Conservation (phyloP, 208 protist genomes). For the Leishmania turanica region DNA sequence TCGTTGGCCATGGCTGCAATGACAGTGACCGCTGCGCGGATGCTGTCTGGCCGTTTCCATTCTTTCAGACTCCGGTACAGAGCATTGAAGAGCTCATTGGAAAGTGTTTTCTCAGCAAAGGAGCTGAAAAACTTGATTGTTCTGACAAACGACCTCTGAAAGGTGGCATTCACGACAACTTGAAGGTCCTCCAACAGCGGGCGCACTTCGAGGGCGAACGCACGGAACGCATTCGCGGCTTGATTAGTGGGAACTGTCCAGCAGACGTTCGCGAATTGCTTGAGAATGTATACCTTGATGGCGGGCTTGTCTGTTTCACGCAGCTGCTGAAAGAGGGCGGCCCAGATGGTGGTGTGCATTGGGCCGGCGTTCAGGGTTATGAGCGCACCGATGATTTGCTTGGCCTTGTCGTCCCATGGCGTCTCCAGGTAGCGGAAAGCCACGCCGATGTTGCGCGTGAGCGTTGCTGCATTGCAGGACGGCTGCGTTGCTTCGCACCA, state of each 20-base stretch:
- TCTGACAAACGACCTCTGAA: constrained; percentile 31
- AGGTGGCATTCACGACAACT: constrained; percentile 38
- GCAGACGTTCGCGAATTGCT: constrained; percentile 50
- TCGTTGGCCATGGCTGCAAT: neutral
- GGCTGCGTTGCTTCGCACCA: constrained; percentile 21
- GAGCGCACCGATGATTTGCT: constrained; percentile 31
- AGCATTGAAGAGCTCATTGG: constrained; percentile 23
- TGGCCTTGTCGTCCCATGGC: constrained; percentile 26
- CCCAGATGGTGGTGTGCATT: constrained; percentile 52
- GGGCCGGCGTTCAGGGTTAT: constrained; percentile 22
- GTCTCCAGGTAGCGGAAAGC: constrained; percentile 28
- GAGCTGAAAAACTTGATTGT: constrained; percentile 20
- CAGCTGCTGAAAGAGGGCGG: constrained; percentile 51
- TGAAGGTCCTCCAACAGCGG: constrained; percentile 26
- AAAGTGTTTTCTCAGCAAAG: constrained; percentile 25
- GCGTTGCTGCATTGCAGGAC: constrained; percentile 26
- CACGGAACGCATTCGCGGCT: constrained; percentile 43
- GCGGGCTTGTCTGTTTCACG: constrained; percentile 26
- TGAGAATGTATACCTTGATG: constrained; percentile 45
- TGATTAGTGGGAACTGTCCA: constrained; percentile 37
- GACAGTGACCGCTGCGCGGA: constrained; percentile 17
- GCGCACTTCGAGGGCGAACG: constrained; percentile 42
- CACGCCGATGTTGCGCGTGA: constrained; percentile 20
- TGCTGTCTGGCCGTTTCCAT: constrained; percentile 23
- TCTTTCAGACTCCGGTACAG: constrained; percentile 19